phyloP scores from a whole-genome alignment of 2,329 filamentous ascomycete genomes.

The Aulographum hederae region DNA sequence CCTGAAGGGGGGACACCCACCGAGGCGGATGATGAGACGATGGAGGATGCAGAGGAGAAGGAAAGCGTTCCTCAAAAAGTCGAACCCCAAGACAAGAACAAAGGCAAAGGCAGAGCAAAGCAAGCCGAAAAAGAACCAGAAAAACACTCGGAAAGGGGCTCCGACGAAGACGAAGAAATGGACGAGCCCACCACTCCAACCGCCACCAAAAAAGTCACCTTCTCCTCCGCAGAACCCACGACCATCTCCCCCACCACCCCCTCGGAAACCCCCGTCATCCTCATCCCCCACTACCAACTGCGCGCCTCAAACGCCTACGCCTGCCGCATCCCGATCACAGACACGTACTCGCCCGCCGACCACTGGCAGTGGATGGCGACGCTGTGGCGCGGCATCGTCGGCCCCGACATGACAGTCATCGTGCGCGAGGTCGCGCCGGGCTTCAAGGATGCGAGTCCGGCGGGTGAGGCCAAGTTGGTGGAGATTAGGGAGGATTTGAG shows the following conservation, averaged over 20 bases:
- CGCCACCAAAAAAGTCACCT: too few relatives aligned
- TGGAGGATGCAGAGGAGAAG: neutral
- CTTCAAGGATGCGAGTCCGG: conserved; percentile 11
- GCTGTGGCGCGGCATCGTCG: conserved; percentile 73
- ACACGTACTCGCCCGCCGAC: conserved; percentile 64
- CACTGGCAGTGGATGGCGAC: conserved; percentile 98
- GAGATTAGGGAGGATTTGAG: conserved; percentile 19
- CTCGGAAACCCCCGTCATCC: conserved; percentile 39
- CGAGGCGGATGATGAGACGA: neutral
- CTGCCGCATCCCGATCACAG: conserved; percentile 52
- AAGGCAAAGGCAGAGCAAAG: too few relatives aligned
- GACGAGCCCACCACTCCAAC: too few relatives aligned
- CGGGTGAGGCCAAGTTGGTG: conserved; percentile 3
- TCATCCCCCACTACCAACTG: conserved; percentile 66
- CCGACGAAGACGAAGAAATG: too few relatives aligned
- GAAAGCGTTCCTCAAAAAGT: too few relatives aligned
- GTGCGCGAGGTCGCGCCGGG: conserved; percentile 27
- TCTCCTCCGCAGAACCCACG: too few relatives aligned
- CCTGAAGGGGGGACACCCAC: neutral
- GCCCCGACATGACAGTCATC: conserved; percentile 63
- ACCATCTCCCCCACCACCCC: too few relatives aligned
- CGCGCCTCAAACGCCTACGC: conserved; percentile 62
- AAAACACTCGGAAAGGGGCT: too few relatives aligned
- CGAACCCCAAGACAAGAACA: too few relatives aligned
- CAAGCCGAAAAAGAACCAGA: too few relatives aligned